Conservation (phyloP, 306 rosid species). For the Erythrophleum fordii region DNA sequence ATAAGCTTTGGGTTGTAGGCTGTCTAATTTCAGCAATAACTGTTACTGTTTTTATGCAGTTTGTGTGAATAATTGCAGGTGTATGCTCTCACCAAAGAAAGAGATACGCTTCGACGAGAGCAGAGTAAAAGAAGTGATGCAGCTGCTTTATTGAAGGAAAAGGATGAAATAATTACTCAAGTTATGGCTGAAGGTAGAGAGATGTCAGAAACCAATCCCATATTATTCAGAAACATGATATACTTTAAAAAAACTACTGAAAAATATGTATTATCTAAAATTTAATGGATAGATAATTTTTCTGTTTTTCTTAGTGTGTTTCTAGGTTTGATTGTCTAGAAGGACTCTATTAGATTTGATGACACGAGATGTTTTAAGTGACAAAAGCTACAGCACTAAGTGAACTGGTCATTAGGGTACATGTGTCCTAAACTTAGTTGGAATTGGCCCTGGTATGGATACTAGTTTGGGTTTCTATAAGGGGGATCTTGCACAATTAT, state of each 20-base stretch:
- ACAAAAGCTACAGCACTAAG: conserved; percentile 9
- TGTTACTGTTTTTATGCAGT: conserved; percentile 21
- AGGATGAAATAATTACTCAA: conserved; percentile 97
- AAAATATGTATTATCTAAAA: conserved; percentile 25
- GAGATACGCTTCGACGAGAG: conserved; percentile 95
- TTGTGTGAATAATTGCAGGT: conserved; percentile 59
- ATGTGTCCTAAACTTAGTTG: neutral
- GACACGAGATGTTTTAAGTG: conserved; percentile 10
- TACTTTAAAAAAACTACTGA: neutral
- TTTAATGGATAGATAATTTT: conserved; percentile 1
- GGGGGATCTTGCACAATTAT: conserved; percentile 8
- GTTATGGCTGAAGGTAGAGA: conserved; percentile 98
- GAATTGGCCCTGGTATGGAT: neutral
- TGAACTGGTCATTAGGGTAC: conserved; percentile 18
- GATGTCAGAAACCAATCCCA: conserved; percentile 27
- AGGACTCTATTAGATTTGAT: conserved; percentile 30
- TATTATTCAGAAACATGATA: neutral
- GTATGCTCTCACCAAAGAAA: conserved; percentile 95
- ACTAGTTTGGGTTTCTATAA: conserved; percentile 3
- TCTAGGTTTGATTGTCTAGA: conserved; percentile 25
- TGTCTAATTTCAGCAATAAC: conserved; percentile 25
- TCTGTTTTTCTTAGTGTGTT: conserved; percentile 7
- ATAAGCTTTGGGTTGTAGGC: conserved; percentile 19
- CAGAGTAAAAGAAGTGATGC: conserved; percentile 97
- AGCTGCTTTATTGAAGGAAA: conserved; percentile 97